Percentiles rank a stretch among this genome's conserved stretches.
phyloP scores from a whole-genome alignment of 1,139 yeast species.

The Candida sojae region DNA sequence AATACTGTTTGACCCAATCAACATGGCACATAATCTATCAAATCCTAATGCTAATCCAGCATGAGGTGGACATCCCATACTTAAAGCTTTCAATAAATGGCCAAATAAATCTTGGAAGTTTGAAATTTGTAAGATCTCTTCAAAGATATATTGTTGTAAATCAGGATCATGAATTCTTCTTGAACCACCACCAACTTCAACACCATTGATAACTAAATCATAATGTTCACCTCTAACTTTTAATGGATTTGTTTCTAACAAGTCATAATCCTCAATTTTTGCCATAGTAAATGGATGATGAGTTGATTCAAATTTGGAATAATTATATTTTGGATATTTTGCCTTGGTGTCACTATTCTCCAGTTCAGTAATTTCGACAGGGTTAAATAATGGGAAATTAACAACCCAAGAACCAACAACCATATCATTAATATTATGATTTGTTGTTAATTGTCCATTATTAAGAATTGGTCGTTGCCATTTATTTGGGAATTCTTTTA shows the following conservation, averaged over 20 bases:
- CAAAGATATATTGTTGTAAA: slow-evolving; percentile 71
- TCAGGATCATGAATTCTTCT: slow-evolving; percentile 88
- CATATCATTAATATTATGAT: slow-evolving; percentile 24
- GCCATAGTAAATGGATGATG: slow-evolving; percentile 99
- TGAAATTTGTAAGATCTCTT: slow-evolving; percentile 52
- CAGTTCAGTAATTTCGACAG: slow-evolving; percentile 51
- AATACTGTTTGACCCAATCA: slow-evolving; percentile 71
- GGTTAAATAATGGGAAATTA: slow-evolving; percentile 89
- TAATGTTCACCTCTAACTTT: slow-evolving; percentile 88
- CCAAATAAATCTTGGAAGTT: slow-evolving; percentile 74
- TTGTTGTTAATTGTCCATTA: slow-evolving; percentile 17
- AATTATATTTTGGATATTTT: slow-evolving; percentile 64
- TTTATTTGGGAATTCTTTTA: slow-evolving; percentile 49
- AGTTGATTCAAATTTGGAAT: slow-evolving; percentile 58
- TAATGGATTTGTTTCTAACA: slow-evolving; percentile 57
- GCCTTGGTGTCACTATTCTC: slow-evolving; percentile 13
- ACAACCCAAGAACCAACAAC: slow-evolving; percentile 85
- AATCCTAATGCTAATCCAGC: slow-evolving; percentile 97
- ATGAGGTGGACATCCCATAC: slow-evolving; percentile 97
- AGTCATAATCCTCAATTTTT: slow-evolving; percentile 63
- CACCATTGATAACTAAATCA: slow-evolving; percentile 91
- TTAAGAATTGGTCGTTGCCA: slow-evolving; percentile 49
- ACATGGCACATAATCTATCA: slow-evolving; percentile 90
- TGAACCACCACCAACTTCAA: slow-evolving; percentile 97
- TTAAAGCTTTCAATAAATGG: slow-evolving; percentile 78